These are phyloP conservation scores for Fusarium ramigenum DNA, from an alignment of 2,329 filamentous ascomycete species.

Conservation along the genomic window DNA sequence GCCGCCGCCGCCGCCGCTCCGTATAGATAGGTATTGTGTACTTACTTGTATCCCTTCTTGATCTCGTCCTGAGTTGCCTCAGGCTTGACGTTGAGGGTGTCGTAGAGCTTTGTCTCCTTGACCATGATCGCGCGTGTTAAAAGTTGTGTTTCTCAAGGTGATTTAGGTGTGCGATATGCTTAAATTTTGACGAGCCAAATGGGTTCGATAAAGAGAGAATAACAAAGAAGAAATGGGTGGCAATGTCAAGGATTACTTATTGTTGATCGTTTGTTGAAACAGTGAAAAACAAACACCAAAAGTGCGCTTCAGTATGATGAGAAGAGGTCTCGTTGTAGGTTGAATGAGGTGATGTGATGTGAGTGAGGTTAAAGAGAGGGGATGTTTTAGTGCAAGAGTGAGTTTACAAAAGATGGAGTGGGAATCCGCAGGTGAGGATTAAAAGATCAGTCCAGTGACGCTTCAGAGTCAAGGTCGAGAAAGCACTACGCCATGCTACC, in stretches of 20 bases:
- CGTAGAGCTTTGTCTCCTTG: constrained; percentile 95
- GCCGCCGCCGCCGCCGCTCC: background rate
- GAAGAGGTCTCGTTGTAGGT: background rate
- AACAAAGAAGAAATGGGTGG: constrained; percentile 11
- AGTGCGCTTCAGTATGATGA: constrained; percentile 6
- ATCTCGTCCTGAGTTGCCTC: constrained; percentile 91
- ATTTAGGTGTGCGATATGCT: constrained; percentile 9
- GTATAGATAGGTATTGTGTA: constrained; percentile 22
- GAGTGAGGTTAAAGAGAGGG: constrained; percentile 18
- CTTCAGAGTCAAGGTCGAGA: constrained; percentile 15
- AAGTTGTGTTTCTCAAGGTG: constrained; percentile 5
- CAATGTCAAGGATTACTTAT: constrained; percentile 8
- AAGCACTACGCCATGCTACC: constrained; percentile 29
- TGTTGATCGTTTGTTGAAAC: constrained; percentile 10
- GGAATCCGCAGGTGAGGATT: constrained; percentile 34
- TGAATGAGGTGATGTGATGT: constrained; percentile 6
- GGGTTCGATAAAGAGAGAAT: constrained; percentile 10
- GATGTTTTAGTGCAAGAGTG: constrained; percentile 23
- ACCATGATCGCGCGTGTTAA: constrained; percentile 71
- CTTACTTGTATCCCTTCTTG: constrained; percentile 92
- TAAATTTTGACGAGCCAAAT: constrained; percentile 1
- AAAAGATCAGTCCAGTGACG: constrained; percentile 38
- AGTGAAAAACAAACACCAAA: constrained; percentile 17
- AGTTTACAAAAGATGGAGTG: constrained; percentile 40
- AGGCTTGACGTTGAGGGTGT: constrained; percentile 81